Percentiles rank a stretch among this genome's conserved stretches.
Conservation (phyloP, 164 flowering plant genomes). For the Tetrastigma voinierianum region DNA sequence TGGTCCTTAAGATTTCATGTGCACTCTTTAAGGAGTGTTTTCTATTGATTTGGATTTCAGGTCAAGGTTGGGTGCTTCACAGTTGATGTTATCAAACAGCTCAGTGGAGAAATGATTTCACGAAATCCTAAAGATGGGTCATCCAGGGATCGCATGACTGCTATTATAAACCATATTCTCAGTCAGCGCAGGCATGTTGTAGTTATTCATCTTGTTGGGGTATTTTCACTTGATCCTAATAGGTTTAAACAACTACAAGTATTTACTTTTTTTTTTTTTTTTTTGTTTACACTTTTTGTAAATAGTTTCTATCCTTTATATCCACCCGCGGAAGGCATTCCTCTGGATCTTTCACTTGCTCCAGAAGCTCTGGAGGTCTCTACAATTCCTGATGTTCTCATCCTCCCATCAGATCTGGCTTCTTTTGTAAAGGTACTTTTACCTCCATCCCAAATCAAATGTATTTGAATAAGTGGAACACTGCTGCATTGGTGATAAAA, state of each 20-base stretch:
- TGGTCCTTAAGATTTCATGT: too few relatives aligned
- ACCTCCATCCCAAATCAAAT: background rate
- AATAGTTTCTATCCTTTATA: constrained; percentile 96
- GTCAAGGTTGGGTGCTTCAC: constrained; percentile 81
- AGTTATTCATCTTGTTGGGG: background rate
- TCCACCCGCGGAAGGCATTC: constrained; percentile 80
- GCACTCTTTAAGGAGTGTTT: background rate
- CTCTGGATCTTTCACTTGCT: constrained; percentile 84
- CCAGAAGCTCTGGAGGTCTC: constrained; percentile 72
- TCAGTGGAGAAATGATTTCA: constrained; percentile 85
- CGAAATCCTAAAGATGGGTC: constrained; percentile 57
- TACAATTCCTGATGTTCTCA: constrained; percentile 70
- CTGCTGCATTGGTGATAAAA: background rate
- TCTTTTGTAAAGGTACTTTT: constrained; percentile 74
- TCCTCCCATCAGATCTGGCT: constrained; percentile 88
- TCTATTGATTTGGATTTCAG: constrained; percentile 35
- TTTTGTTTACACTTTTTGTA: background rate
- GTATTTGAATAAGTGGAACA: background rate
- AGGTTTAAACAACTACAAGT: background rate
- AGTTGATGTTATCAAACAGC: constrained; percentile 82
- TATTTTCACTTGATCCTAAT: background rate
- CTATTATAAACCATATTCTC: constrained; percentile 77
- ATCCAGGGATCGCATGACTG: constrained; percentile 66
- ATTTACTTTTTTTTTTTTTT: background rate
- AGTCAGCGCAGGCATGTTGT: constrained; percentile 68